These are phyloP conservation scores for Coemansia sp. DNA, from an alignment of 192 early-diverging fungal species.

Conservation along the genomic window DNA sequence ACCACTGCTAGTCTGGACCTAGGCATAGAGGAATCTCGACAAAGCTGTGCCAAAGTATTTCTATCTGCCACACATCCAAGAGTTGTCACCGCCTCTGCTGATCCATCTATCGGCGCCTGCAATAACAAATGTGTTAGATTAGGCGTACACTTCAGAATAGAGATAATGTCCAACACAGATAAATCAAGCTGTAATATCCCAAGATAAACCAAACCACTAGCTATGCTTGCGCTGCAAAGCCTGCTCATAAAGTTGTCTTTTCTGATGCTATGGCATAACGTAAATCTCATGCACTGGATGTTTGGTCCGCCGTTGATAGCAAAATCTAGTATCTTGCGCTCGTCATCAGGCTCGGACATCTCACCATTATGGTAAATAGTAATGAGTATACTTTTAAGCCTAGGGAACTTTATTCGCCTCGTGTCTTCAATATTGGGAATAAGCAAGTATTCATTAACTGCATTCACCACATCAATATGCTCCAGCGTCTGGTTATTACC, in stretches of 20 bases:
- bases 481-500: conserved; percentile 1
- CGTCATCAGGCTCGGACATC: background rate
- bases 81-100: background rate
- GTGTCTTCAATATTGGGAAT: background rate
- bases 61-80: background rate
- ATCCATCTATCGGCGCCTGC: background rate
- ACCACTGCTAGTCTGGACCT: background rate
- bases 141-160: background rate
- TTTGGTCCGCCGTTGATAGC: background rate
- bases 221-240: background rate
- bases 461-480: background rate
- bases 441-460: background rate
- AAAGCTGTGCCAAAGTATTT: background rate
- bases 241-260: background rate
- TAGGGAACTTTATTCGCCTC: background rate
- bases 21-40: background rate
- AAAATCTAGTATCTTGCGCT: background rate
- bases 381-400: background rate
- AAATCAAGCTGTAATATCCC: background rate
- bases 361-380: background rate
- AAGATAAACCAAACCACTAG: background rate
- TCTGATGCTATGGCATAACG: background rate
- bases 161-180: background rate
- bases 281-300: background rate
- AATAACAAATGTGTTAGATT: background rate